These are phyloP conservation scores for Hymenoscyphus repandus DNA, from an alignment of 2,329 filamentous ascomycete genomes.

Conservation along the genomic window DNA sequence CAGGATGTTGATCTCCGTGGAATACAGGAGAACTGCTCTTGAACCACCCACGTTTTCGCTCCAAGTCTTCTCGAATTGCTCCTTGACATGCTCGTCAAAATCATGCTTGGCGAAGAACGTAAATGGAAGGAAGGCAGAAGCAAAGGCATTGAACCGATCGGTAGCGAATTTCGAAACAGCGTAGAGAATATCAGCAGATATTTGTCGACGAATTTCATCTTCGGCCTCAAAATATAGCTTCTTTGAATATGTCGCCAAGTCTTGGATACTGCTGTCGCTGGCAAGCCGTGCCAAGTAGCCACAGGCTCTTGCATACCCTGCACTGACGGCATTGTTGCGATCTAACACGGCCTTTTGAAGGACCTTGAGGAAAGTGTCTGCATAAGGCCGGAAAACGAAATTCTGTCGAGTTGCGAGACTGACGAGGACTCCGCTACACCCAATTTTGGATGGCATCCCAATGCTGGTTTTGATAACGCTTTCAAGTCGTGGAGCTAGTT, in stretches of 20 bases:
- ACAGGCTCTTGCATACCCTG: constrained; percentile 78
- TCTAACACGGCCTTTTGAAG: constrained; percentile 81
- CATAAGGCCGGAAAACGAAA: constrained; percentile 68
- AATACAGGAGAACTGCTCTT: constrained; percentile 75
- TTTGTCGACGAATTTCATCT: constrained; percentile 67
- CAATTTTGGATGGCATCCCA: constrained; percentile 90
- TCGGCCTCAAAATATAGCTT: constrained; percentile 78
- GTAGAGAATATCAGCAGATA: constrained; percentile 77
- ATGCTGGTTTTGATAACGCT: constrained; percentile 78
- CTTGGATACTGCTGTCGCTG: constrained; percentile 42
- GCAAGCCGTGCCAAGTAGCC: constrained; percentile 73
- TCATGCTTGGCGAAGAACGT: constrained; percentile 87
- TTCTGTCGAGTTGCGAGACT: constrained; percentile 78
- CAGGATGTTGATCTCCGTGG: constrained; percentile 73
- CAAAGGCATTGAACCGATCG: constrained; percentile 77
- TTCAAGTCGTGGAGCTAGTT: constrained; percentile 68
- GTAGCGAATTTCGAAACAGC: constrained; percentile 81
- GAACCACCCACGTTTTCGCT: constrained; percentile 82
- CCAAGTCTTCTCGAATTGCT: constrained; percentile 84
- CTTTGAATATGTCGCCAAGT: constrained; percentile 50
- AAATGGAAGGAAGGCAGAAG: constrained; percentile 74
- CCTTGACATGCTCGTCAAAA: constrained; percentile 69
- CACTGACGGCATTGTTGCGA: constrained; percentile 88
- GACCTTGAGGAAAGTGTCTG: constrained; percentile 68
- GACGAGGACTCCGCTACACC: constrained; percentile 77